These are phyloP conservation scores for Calamus simplicifolius DNA, from an alignment of 176 grass and related monocot species.

Conservation along the genomic window DNA sequence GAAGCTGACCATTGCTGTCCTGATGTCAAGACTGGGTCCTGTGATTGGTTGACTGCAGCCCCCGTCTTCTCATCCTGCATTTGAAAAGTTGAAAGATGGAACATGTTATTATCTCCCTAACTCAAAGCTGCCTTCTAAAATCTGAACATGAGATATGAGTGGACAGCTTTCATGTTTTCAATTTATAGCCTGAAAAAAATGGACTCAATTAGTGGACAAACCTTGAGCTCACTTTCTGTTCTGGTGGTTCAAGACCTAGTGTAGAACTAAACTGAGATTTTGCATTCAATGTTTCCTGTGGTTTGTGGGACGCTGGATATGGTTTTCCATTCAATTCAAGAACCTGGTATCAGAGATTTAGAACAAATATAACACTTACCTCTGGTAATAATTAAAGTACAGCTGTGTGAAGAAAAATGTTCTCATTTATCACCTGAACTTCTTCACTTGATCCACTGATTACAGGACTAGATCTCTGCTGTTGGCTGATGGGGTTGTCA, in stretches of 20 bases:
- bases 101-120: too few relatives aligned
- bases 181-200: not conserved
- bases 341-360: conserved; percentile 26
- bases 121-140: too few relatives aligned
- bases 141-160: too few relatives aligned
- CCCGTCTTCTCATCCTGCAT: conserved; percentile 20
- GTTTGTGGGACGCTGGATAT: conserved; percentile 14
- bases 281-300: conserved; percentile 22
- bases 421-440: conserved; percentile 34
- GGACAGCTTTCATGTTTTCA: not conserved
- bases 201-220: conserved; percentile 21
- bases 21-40: conserved; percentile 22
- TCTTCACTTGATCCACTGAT: conserved; percentile 32
- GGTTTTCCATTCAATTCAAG: conserved; percentile 41
- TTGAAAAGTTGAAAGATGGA: too few relatives aligned
- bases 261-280: conserved; percentile 27
- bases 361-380: not conserved
- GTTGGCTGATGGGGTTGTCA: conserved; percentile 26
- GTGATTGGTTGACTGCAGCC: conserved; percentile 29
- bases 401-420: not conserved
- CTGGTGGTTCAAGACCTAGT: conserved; percentile 35
- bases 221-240: conserved; percentile 56
- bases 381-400: not conserved
- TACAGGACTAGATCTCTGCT: conserved; percentile 25
- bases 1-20: conserved; percentile 28